Conservation (phyloP, 257 asterid species). For the Jaltomata sinuosa region DNA sequence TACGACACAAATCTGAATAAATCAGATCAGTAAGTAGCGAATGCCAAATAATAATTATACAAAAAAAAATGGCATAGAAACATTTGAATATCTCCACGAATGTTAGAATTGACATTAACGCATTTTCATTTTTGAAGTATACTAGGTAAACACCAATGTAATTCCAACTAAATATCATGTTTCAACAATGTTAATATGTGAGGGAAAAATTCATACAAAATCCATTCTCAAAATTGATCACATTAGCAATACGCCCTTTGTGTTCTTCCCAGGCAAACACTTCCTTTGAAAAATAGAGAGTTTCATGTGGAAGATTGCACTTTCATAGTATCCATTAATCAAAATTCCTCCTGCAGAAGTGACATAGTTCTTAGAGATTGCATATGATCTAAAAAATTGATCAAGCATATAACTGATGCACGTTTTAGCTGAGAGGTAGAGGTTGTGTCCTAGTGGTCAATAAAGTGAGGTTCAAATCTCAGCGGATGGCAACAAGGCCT, state of each 20-base stretch:
- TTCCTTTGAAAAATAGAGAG: neutral
- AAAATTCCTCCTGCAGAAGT: neutral
- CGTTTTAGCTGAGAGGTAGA: too few relatives aligned
- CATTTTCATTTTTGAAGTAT: neutral
- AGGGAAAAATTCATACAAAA: neutral
- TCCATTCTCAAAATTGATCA: neutral
- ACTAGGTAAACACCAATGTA: neutral
- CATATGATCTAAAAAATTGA: neutral
- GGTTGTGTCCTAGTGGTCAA: too few relatives aligned
- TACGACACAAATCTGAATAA: neutral
- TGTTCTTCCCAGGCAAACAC: neutral
- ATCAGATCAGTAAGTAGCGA: neutral
- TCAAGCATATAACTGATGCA: neutral
- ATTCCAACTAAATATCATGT: neutral
- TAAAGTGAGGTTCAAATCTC: neutral
- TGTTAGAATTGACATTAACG: neutral
- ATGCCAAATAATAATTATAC: too few relatives aligned
- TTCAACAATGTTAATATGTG: neutral
- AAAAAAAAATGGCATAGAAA: too few relatives aligned
- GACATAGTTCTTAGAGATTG: neutral
- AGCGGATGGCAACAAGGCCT: neutral
- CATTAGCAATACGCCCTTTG: neutral
- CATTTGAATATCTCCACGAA: too few relatives aligned
- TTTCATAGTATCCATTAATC: neutral
- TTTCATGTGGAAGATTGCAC: neutral